Evolutionary conservation across 2,329 filamentous ascomycete genomes (phyloP).

Genomic region (Zelopaecilomyces penicillatus): DNA sequence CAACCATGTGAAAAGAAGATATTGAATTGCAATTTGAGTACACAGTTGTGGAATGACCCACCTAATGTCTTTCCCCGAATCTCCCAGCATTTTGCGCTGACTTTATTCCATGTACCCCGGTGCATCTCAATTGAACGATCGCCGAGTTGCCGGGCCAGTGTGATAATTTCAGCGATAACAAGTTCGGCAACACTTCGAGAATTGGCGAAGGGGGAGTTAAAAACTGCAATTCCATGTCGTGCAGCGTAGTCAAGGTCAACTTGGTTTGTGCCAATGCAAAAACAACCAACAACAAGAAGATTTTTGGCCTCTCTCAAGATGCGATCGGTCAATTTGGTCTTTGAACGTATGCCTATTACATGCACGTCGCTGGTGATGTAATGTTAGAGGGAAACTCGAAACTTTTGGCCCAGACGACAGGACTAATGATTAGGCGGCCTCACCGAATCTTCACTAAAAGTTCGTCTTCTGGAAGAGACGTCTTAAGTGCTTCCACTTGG

Average conservation of each 20-base stretch:
- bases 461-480: constrained; percentile 81
- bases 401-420: neutral
- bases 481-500: constrained; percentile 88
- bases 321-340: constrained; percentile 84
- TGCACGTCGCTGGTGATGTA: constrained; percentile 67
- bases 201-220: constrained; percentile 98
- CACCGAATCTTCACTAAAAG: constrained; percentile 94
- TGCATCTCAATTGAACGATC: constrained; percentile 95
- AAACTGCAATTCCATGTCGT: constrained; percentile 82
- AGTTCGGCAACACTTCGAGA: constrained; percentile 94
- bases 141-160: constrained; percentile 80
- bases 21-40: too few relatives aligned
- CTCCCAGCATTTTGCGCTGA: constrained; percentile 95
- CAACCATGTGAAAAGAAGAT: too few relatives aligned
- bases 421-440: constrained; percentile 21
- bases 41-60: constrained; percentile 27
- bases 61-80: constrained; percentile 94
- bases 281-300: constrained; percentile 91
- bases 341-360: constrained; percentile 95
- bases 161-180: constrained; percentile 89
- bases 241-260: constrained; percentile 81
- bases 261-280: constrained; percentile 98
- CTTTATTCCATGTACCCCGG: constrained; percentile 94
- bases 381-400: too few relatives aligned
- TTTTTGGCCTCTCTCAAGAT: constrained; percentile 87